Evolutionary conservation across 2,329 filamentous ascomycete species (phyloP), one percentile per base, ranked within the genome.

Genomic region (Helicocarpus griseus): DNA sequence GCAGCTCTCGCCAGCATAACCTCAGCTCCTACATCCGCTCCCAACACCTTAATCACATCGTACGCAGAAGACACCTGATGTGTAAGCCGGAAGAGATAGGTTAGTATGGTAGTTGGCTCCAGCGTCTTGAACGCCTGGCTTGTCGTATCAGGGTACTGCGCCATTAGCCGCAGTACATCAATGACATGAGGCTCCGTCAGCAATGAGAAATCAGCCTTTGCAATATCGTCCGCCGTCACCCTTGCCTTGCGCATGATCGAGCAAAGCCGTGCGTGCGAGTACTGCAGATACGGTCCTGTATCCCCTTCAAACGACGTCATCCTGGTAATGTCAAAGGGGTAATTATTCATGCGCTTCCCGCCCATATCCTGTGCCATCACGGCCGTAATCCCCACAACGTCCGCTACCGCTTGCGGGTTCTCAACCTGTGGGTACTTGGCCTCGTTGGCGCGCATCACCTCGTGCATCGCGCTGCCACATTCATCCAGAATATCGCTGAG

Each of bases 321-420:
- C 58, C 80, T 78, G 53, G 88, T 82, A 76, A 89, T 83, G 71
- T 90, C 84, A 70, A 91, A 90, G 52, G 78, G 74, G 68, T 86
- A 81, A 63, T 77, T 76, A 64, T 81, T 80, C 62, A 81, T 75
- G 48, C 72, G 80, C 79, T 94, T 95, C 65, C 88, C 89, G 54
- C 79, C 83, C 86, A 95, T 93, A 63, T 95, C 89, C 69, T 95
- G 89, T 11, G 91, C 86, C 87, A 95, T 95, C 62, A 95, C 88
- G 65, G 85, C 84, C 57, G 83, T 87, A 62, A 93, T 94, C 51
- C 88, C 89, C 3, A 95, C 78, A 8, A 79, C 85, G 69, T 95
- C 89, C 53, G 89, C 86, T 4, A 83, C 83, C 31, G 80, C 78
- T 47, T 80, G 80, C 0, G 88, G 88, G 65, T 95, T 74, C 61